phyloP scores from a whole-genome alignment of 495 filamentous ascomycete genomes.

The Margaritispora aquatica region DNA sequence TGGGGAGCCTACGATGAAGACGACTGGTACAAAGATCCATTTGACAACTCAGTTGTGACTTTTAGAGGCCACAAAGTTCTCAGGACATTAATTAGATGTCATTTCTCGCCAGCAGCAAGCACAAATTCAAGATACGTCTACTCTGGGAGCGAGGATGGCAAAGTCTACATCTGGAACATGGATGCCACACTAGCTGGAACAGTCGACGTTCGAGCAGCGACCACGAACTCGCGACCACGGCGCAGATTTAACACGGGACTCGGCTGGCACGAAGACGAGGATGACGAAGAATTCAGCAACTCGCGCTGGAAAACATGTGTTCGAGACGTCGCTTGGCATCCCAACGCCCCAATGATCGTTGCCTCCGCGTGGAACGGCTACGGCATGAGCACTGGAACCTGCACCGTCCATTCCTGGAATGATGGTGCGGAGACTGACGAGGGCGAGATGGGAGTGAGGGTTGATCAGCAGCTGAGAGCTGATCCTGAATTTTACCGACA shows the following conservation, averaged over 20 bases:
- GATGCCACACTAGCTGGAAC: slow-evolving; percentile 81
- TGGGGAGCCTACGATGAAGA: slow-evolving; percentile 62
- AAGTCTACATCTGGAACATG: slow-evolving; percentile 87
- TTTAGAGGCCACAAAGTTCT: slow-evolving; percentile 85
- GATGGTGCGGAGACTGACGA: slow-evolving; percentile 54
- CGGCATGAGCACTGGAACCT: slow-evolving; percentile 57
- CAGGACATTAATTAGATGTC: slow-evolving; percentile 87
- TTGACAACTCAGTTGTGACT: slow-evolving; percentile 90
- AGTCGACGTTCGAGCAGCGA: slow-evolving; percentile 70
- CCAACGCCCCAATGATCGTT: slow-evolving; percentile 79
- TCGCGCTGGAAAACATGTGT: slow-evolving; percentile 70
- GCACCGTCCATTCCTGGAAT: slow-evolving; percentile 64
- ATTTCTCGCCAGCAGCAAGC: slow-evolving; percentile 86
- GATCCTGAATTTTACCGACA: slow-evolving; percentile 22
- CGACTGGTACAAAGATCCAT: slow-evolving; percentile 65
- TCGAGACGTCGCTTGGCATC: slow-evolving; percentile 94
- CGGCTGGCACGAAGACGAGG: slow-evolving; percentile 1
- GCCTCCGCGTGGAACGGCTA: slow-evolving; percentile 71
- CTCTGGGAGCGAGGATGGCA: slow-evolving; percentile 80
- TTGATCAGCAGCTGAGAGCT: slow-evolving; percentile 33
- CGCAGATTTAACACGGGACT: background rate
- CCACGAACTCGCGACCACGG: slow-evolving; percentile 27
- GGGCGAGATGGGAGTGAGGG: slow-evolving; percentile 44
- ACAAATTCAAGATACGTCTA: slow-evolving; percentile 93
- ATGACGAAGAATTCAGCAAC: slow-evolving; percentile 27